Percentiles rank a stretch among this genome's conserved stretches.
phyloP scores from a whole-genome alignment of 495 filamentous ascomycete genomes.

The Lasiosphaeria miniovina region DNA sequence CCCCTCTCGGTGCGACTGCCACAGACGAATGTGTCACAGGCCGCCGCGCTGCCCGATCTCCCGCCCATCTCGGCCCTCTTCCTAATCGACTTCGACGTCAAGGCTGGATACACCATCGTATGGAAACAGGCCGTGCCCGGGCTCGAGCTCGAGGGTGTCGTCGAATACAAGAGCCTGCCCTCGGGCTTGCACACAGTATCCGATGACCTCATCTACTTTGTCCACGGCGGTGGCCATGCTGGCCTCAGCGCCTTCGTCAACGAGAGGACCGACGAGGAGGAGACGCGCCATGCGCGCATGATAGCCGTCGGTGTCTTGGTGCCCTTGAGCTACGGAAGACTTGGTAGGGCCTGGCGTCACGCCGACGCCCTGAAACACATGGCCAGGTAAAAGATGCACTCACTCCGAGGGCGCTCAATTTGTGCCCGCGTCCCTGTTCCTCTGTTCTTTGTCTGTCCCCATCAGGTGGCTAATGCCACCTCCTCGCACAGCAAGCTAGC shows the following conservation, averaged over 20 bases:
- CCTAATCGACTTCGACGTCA: constrained; percentile 82
- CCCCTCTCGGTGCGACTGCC: constrained; percentile 47
- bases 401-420: too few species aligned
- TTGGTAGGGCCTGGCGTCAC: constrained; percentile 88
- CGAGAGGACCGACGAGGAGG: constrained; percentile 67
- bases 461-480: constrained; percentile 27
- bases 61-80: constrained; percentile 81
- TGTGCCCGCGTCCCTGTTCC: too few species aligned
- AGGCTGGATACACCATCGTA: constrained; percentile 78
- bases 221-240: constrained; percentile 73
- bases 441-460: constrained; percentile 10
- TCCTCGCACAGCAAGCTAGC: constrained; percentile 46
- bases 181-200: constrained; percentile 87
- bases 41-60: constrained; percentile 47
- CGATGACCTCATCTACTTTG: constrained; percentile 89
- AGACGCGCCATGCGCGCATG: constrained; percentile 84
- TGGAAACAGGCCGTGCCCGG: constrained; percentile 75
- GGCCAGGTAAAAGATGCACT: constrained; percentile 53
- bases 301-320: constrained; percentile 87
- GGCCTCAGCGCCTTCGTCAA: constrained; percentile 93
- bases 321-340: constrained; percentile 77
- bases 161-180: constrained; percentile 92
- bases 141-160: constrained; percentile 79
- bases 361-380: constrained; percentile 72
- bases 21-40: constrained; percentile 16